Base-by-base conservation (phyloP, 805 yeast genomes). In the Teunomyces barrocoloradensis region DNA sequence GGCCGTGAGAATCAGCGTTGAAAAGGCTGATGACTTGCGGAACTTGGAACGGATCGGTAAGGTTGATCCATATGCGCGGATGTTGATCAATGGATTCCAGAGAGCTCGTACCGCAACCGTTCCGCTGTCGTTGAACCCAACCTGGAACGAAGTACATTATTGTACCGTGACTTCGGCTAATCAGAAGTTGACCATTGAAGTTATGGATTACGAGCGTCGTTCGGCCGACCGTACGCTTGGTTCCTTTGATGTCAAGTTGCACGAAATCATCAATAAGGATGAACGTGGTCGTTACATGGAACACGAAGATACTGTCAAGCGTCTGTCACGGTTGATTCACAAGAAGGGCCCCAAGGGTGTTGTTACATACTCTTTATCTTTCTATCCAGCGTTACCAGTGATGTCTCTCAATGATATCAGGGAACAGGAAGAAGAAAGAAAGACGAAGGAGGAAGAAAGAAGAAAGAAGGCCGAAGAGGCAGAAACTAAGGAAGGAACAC, bases 201-300 rank as follows among this genome's bases (percentile, higher is more conserved):
- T 84, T 5, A 87, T 94, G 96, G 98, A 94, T 68, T 87, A 86
- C 29, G 92, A 91, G 68, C 78, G 78, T 49, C 77, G 71, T 45
- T 80, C 85, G n/a, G 80, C 82, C 37, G 99, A 94, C 66, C 82
- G 97, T 58, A 80, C 95, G 4, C 77, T 94, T 42, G 99, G 99
- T 45, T 78, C 85, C 2, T 85, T 88, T 69, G 85, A 84, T 57
- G 68, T 94, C 17, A 80, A 81, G 57, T 72, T 88, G 52, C 73
- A 75, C 46, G 88, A 84, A 23, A 69, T 89, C 56, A 81, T 92
- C 61, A 78, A 79, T 52, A 84, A 79, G 60, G 73, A 85, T 50
- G 96, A 87, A 46, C 71, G 75, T 48, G 85, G 84, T 42, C 65
- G 73, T 42, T 83, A 82, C 53, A 66, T 80, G 47, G 87, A 83